Evolutionary conservation across 2,329 filamentous ascomycete genomes (phyloP), one percentile per base, ranked within the genome.

Genomic region (Fusarium nodosum): DNA sequence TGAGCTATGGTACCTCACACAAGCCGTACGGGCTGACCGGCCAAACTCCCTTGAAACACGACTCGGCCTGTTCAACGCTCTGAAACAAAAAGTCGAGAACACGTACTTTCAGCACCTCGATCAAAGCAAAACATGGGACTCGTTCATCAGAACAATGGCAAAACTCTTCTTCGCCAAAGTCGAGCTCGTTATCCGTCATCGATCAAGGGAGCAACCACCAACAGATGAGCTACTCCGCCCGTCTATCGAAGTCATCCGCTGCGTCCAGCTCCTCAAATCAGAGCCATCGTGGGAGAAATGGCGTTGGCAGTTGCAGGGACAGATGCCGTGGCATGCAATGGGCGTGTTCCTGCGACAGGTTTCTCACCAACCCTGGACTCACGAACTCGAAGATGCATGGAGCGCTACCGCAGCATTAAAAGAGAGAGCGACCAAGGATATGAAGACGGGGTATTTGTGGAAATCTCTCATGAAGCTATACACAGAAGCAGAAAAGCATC

Each of bases 291-390:
- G 76, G 76, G 9, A 26, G 0, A 68, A 61, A 30, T 77, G 76
- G 76, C 73, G 71, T 9, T 77, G 76, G 76, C 76, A 77, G 48
- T 51, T 77, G 11, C 68, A 70, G 5, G 76, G 76, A 9, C 64
- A 71, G 28, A 63, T 76, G 16, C 76, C 72, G 3, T 77, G 75
- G 75, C 67, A 69, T 34, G 74, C 76, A 4, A 71, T 77, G 45
- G 60, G 68, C 5, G 39, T 71, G 5, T 70, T 75, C 11, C 66
- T 76, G 24, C 58, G 64, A 16, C 72, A 75, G 16, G 67, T 72
- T 5, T 64, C 59, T 8, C 66, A 39, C 10, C 53, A 55, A 9
- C 60, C 61, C 8, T 77, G 76, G 76, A 69, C 66, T 2, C 36
- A 59, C 13, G 57, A 57, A 22, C 65, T 74, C 1, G 75, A 77